Evolutionary conservation across 371 early-diverging fungal species (phyloP).

Genomic region (Fennellomyces sp.): DNA sequence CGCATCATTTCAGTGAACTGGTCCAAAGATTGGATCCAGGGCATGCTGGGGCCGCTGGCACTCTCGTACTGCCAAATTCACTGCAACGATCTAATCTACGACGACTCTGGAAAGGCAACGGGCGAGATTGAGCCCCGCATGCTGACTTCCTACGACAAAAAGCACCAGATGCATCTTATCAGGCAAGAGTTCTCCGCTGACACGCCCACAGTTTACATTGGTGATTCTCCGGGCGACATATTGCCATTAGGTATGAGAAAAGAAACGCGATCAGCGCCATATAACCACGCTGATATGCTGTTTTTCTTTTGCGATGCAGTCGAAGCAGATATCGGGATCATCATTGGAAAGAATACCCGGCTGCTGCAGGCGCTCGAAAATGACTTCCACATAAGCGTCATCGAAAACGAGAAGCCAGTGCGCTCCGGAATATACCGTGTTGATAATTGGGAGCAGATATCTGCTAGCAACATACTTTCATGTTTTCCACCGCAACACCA

Average conservation of each 20-base stretch:
- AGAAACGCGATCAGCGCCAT: neutral
- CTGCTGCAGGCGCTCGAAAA: constrained; percentile 22
- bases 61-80: constrained; percentile 20
- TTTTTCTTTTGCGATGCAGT: too few relatives aligned
- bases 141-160: constrained; percentile 37
- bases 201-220: constrained; percentile 29
- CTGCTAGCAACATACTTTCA: neutral
- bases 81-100: constrained; percentile 37
- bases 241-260: constrained; percentile 30
- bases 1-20: constrained; percentile 43
- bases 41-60: constrained; percentile 18
- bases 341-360: constrained; percentile 50
- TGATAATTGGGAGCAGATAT: constrained; percentile 4
- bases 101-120: constrained; percentile 17
- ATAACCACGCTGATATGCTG: too few relatives aligned
- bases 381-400: constrained; percentile 7
- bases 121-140: constrained; percentile 31
- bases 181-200: neutral
- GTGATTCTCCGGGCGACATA: constrained; percentile 46
- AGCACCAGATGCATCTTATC: constrained; percentile 14
- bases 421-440: neutral
- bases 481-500: neutral
- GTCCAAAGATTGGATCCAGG: constrained; percentile 55
- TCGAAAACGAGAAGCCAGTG: neutral
- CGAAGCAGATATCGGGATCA: constrained; percentile 50